Evolutionary conservation across 2,329 filamentous ascomycete species (phyloP), one percentile per base, ranked within the genome.

Genomic region (Penicillium corylophilum): DNA sequence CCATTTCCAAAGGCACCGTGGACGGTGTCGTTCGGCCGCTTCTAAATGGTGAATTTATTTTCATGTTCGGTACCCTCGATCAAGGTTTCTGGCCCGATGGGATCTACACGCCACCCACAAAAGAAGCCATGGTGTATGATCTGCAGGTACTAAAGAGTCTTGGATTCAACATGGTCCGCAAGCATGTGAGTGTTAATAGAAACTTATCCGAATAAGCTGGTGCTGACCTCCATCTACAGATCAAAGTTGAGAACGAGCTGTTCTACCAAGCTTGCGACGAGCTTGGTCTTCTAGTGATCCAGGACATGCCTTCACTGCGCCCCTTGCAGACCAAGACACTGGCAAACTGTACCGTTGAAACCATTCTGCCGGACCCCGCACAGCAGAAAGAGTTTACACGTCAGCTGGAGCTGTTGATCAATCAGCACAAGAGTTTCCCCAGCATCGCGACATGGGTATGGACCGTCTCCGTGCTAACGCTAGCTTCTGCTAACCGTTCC

Each of bases 11-110:
- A 6, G 84, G 80, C 1, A 68, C 73, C 0, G 72, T 89, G 1
- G 70, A 85, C 16, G 85, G 83, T 0, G 65, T 86, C 1, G 73
- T 81, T 50, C 79, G 86, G 0, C 84, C 85, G 0, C 67, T 88
- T 0, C 70, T 89, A 35, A 90, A 89, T 55, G 85, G 83, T n/a
- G 75, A 87, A 48, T 87, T 87, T 35, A 72, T 83, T 12, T 89
- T 89, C 66, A 76, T 81, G 38, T 86, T 88, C 46, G 85, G 85
- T 3, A 86, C 85, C 0, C 74, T 89, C 0, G 86, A 89, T 51
- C 86, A 89, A 60, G 86, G 86, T 0, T 88, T 77, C 66, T 89
- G 85, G 86, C 86, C 85, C 0, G 86, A 89, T 61, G 86, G 86
- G 0, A 72, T 89, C 3, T 81, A 89, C 63, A 79, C 79, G 0